These are phyloP conservation scores for Collybiopsis luxurians DNA, from an alignment of 768 basidiomycete genomes.

Conservation along the genomic window DNA sequence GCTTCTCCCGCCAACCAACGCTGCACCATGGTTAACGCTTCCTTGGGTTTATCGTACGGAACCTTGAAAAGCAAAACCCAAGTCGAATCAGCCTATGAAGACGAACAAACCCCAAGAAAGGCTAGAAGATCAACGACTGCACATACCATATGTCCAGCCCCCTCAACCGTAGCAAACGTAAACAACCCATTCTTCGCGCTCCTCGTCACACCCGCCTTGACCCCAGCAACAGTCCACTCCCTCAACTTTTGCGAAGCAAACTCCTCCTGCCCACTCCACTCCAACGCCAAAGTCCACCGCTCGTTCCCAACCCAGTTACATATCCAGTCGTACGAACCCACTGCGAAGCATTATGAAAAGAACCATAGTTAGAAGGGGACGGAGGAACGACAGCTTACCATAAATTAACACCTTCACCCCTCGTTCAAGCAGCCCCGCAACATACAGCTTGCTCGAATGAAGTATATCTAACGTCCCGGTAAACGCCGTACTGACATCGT, in stretches of 20 bases:
- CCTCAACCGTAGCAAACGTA: slow-evolving; percentile 55
- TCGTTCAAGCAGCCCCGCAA: slow-evolving; percentile 70
- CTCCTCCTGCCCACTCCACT: slow-evolving; percentile 55
- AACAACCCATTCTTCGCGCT: slow-evolving; percentile 40
- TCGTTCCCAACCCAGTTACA: slow-evolving; percentile 69
- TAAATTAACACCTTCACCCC: slow-evolving; percentile 73
- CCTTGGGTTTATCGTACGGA: slow-evolving; percentile 52
- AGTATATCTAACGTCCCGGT: background rate
- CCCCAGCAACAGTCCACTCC: slow-evolving; percentile 56
- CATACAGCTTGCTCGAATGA: slow-evolving; percentile 38
- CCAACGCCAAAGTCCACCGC: slow-evolving; percentile 53
- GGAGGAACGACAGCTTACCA: slow-evolving; percentile 15
- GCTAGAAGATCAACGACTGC: background rate
- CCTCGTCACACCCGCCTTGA: slow-evolving; percentile 55
- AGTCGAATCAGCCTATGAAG: background rate
- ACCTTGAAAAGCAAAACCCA: slow-evolving; percentile 25
- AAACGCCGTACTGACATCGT: slow-evolving; percentile 48
- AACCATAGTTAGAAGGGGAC: slow-evolving; percentile 26
- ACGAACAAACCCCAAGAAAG: background rate
- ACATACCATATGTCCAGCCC: slow-evolving; percentile 67
- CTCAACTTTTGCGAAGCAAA: slow-evolving; percentile 42
- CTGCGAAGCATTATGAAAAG: slow-evolving; percentile 44
- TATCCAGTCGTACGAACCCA: slow-evolving; percentile 53
- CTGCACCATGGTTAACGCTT: slow-evolving; percentile 39
- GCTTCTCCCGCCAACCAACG: slow-evolving; percentile 33